Base-by-base conservation (phyloP, 306 rosid genomes). In the Calophaca sinica region DNA sequence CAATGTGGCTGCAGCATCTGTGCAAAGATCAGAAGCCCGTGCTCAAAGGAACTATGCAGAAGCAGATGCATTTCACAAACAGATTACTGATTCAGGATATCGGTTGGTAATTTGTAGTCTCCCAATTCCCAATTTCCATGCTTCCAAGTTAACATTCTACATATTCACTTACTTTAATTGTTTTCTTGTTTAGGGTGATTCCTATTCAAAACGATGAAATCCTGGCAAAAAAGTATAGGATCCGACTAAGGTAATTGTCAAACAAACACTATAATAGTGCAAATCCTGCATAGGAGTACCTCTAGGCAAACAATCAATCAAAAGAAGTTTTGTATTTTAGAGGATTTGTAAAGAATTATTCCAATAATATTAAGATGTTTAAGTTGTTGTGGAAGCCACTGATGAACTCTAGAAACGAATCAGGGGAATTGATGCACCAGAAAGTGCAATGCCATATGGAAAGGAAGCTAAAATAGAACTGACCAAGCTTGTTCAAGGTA, bases 401-500 rank as follows among this genome's bases (percentile, higher is more conserved):
- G 66, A 62, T 68, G 7, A 9, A 49, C 78, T 42, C 55, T 2
- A 10, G 12, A 63, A 71, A 72, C 8, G 5, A 36, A 79, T 79
- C 85, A 94, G 99, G 85, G 99, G 97, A 68, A 90, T 94, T 59
- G 97, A 94, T 81, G 91, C 99, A 7, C 99, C 99, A 31, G 96
- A 94, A 79, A 76, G 90, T 50, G 2, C 48, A 70, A 94, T 94
- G 98, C 93, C 97, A 6, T 94, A 83, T 2, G 97, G 98, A 62
- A 32, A 87, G 73, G 96, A 94, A 77, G 96, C 98, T 14, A 92
- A 84, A 82, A 63, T 9, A 11, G 99, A 87, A 69, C 83, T 94
- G 12, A 70, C 71, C 12, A 86, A 87, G 80, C 84, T 90, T 63
- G 78, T 92, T 57, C 85, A 86, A 64, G 91, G 96, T 0, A 92